Conservation (phyloP, 176 grass and related monocot genomes). For the Oryza brachyantha region DNA sequence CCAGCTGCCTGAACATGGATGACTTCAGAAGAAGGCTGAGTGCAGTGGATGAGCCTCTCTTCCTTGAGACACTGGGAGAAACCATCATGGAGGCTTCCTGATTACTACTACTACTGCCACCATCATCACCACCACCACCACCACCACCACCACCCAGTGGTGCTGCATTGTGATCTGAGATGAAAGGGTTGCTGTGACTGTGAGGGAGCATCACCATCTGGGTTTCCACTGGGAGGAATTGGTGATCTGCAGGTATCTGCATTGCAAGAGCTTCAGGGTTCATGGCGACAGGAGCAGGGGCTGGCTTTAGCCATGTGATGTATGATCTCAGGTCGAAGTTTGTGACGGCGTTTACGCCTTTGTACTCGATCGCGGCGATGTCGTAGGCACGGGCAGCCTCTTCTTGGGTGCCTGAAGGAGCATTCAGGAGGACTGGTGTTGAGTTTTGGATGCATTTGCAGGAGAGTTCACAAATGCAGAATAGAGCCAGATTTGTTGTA, state of each 20-base stretch:
- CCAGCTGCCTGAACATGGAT: slow-evolving; percentile 62
- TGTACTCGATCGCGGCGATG: slow-evolving; percentile 76
- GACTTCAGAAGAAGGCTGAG: slow-evolving; percentile 70
- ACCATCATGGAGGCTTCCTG: slow-evolving; percentile 9
- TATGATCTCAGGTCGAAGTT: slow-evolving; percentile 74
- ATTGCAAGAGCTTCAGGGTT: slow-evolving; percentile 17
- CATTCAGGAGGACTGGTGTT: not conserved
- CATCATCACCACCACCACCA: not conserved
- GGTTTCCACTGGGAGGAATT: not conserved
- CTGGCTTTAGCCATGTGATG: slow-evolving; percentile 69
- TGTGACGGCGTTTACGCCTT: slow-evolving; percentile 65
- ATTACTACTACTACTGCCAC: not conserved
- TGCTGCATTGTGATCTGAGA: slow-evolving; percentile 15
- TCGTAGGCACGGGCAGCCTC: slow-evolving; percentile 63
- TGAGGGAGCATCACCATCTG: slow-evolving; percentile 21
- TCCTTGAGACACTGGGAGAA: slow-evolving; percentile 24
- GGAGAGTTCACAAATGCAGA: not conserved
- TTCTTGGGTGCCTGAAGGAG: slow-evolving; percentile 52
- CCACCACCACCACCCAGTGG: not conserved
- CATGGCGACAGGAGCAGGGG: not conserved
- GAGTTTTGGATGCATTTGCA: too few relatives aligned
- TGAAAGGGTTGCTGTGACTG: slow-evolving; percentile 14
- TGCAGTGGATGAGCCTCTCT: slow-evolving; percentile 39
- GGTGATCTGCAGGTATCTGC: slow-evolving; percentile 7
- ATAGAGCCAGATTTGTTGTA: not conserved